These are phyloP conservation scores for Sclerotinia trifoliorum DNA, from an alignment of 2,329 filamentous ascomycete species.

Conservation along the genomic window DNA sequence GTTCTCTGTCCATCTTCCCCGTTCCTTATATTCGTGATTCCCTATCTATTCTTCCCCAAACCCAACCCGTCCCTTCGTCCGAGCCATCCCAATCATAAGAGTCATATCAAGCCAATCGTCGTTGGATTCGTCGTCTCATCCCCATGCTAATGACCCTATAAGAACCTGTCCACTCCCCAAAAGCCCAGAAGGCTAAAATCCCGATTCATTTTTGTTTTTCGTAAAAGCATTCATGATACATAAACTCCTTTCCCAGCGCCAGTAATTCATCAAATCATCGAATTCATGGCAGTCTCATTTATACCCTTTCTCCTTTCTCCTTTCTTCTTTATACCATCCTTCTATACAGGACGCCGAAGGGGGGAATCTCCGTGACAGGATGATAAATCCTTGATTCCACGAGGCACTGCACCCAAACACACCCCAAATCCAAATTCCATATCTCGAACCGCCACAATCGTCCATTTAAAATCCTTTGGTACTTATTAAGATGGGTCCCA, in stretches of 20 bases:
- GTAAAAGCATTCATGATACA: slow-evolving; percentile 17
- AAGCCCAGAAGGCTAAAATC: slow-evolving; percentile 3
- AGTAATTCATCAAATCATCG: slow-evolving; percentile 19
- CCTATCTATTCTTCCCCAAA: slow-evolving; percentile 17
- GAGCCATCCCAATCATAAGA: slow-evolving; percentile 13
- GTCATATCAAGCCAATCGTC: slow-evolving; percentile 1
- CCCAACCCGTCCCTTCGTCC: slow-evolving; percentile 3
- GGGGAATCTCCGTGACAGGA: neutral
- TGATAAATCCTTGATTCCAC: neutral
- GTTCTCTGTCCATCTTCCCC: neutral
- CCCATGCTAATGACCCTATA: neutral
- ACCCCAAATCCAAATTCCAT: neutral
- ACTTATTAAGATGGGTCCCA: neutral
- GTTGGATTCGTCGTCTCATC: neutral
- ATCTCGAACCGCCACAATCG: neutral
- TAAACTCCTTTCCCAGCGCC: slow-evolving; percentile 14
- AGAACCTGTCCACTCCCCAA: neutral
- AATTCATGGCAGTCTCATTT: slow-evolving; percentile 15
- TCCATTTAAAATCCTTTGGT: neutral
- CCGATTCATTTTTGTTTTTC: slow-evolving; percentile 10
- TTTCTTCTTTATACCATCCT: slow-evolving; percentile 5
- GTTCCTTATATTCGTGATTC: slow-evolving; percentile 13
- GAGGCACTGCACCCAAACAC: neutral
- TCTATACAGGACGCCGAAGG: neutral
- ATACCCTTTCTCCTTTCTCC: slow-evolving; percentile 7